Conservation (phyloP, 2,329 filamentous ascomycete species). For the Lachnellula hyalina region DNA sequence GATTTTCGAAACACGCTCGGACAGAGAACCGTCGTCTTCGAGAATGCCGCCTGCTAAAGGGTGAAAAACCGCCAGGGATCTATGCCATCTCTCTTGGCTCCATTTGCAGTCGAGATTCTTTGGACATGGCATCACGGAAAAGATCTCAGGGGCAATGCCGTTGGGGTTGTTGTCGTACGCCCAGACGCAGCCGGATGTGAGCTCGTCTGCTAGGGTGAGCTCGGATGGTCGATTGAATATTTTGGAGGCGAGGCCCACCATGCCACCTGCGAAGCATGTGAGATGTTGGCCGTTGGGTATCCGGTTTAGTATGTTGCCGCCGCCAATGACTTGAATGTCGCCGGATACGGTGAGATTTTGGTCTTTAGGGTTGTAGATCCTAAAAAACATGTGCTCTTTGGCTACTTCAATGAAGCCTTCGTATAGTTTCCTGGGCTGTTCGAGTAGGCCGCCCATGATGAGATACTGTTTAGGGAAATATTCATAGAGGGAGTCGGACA, state of each 20-base stretch:
- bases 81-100: slow-evolving; percentile 46
- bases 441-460: slow-evolving; percentile 56
- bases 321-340: slow-evolving; percentile 32
- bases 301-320: slow-evolving; percentile 32
- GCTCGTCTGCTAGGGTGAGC: slow-evolving; percentile 48
- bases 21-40: neutral
- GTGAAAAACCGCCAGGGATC: slow-evolving; percentile 7
- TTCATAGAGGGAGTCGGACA: slow-evolving; percentile 54
- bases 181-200: slow-evolving; percentile 61
- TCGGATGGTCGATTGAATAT: slow-evolving; percentile 52
- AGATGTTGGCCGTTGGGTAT: slow-evolving; percentile 53
- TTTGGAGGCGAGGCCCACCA: slow-evolving; percentile 62
- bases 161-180: slow-evolving; percentile 51
- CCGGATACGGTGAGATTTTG: slow-evolving; percentile 43
- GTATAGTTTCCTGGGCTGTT: slow-evolving; percentile 45
- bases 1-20: slow-evolving; percentile 5
- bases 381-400: slow-evolving; percentile 40
- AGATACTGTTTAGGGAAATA: slow-evolving; percentile 64
- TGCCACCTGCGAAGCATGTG: slow-evolving; percentile 66
- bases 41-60: slow-evolving; percentile 60
- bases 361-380: slow-evolving; percentile 36
- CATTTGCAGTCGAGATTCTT: slow-evolving; percentile 22
- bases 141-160: slow-evolving; percentile 56
- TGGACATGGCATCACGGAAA: slow-evolving; percentile 35
- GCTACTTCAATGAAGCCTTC: slow-evolving; percentile 41